Conservation (phyloP, 2,329 filamentous ascomycete species). For the Sarocladium oryzae region DNA sequence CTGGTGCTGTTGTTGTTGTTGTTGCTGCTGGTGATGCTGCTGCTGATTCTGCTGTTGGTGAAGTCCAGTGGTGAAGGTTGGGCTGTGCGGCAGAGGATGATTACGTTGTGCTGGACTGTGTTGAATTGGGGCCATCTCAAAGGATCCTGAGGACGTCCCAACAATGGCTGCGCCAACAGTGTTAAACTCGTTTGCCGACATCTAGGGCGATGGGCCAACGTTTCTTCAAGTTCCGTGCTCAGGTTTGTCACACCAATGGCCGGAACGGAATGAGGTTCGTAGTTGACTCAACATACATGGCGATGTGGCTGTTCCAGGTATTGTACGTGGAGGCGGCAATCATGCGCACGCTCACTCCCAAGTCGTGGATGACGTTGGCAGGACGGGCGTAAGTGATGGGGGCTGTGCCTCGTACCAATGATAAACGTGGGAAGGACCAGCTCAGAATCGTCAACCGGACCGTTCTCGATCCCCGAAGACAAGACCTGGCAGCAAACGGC, state of each 20-base stretch:
- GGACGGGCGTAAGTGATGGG: neutral
- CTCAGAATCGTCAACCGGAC: neutral
- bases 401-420: conserved; percentile 7
- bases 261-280: neutral
- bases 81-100: conserved; percentile 10
- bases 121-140: neutral
- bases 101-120: neutral
- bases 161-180: neutral
- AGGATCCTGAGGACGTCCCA: neutral
- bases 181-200: neutral
- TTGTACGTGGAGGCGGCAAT: neutral
- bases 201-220: neutral
- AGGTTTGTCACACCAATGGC: neutral
- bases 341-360: neutral
- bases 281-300: neutral
- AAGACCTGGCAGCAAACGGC: neutral
- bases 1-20: conserved; percentile 22
- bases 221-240: neutral
- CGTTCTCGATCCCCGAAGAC: neutral
- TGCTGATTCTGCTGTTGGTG: conserved; percentile 27
- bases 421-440: neutral
- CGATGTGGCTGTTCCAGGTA: neutral
- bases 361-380: neutral
- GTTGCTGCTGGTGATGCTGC: conserved; percentile 28
- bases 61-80: conserved; percentile 22